Base-by-base conservation (phyloP, 257 asterid genomes). In the Ajuga chamaepitys region DNA sequence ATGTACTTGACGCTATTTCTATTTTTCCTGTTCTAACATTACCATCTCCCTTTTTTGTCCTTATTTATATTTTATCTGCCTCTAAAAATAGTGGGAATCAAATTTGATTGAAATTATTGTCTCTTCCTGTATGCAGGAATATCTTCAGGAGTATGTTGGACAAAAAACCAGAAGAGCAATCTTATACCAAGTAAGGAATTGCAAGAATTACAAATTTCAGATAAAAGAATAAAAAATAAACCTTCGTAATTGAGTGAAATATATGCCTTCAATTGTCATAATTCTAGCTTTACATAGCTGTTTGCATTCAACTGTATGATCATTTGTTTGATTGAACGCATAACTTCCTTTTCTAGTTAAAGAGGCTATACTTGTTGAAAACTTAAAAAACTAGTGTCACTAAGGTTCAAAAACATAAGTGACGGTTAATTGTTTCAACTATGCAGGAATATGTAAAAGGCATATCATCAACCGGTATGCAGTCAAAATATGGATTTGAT, bases 381-480 rank as follows among this genome's bases (percentile, higher is more conserved):
- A 35, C 13, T 14, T 24, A 53, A 17, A 4, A 21, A 38, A 26
- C 17, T 2, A 64, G 62, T 21, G 13, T 26, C 13, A 9, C 11
- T 38, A 55, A 42, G 34, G 32, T 40, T 48, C 12, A 42, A 47
- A 47, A 59, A 57, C 68, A 4, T 7, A 69, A n/a, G n/a, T n/a
- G n/a, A n/a, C n/a, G n/a, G n/a, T n/a, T n/a, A n/a, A 16, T 42
- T 48, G 62, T 35, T 46, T 66, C 24, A 35, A 46, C 71, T 78
- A 68, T 76, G 70, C 91, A 94, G 99, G 85, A 94, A 86, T 94
- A 94, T 37, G 97, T 94, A 6, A 85, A 85, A 73, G 87, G 87
- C 61, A 94, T 94, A 85, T 79, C 95, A 25, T 62, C 95, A 46
- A 72, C 89, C 1, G 99, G 99, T 14, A 94, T 94, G 99, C 99